Evolutionary conservation across 2,329 filamentous ascomycete genomes (phyloP).

Genomic region (Laburnicola sp.): DNA sequence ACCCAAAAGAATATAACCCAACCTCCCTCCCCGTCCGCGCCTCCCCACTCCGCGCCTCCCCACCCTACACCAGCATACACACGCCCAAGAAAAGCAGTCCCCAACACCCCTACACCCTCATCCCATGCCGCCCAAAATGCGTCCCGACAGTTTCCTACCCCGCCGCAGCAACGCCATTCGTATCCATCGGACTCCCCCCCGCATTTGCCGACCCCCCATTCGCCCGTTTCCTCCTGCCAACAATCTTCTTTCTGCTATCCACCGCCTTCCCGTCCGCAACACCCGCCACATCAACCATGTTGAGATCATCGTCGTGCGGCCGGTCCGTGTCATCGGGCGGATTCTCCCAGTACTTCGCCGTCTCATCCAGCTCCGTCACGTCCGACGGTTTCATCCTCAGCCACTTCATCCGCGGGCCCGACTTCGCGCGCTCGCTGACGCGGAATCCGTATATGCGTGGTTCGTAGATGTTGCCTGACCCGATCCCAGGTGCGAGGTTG

Average conservation of each 20-base stretch:
- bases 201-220: slow-evolving; percentile 30
- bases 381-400: slow-evolving; percentile 80
- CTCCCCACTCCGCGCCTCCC: no score
- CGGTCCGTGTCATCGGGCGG: slow-evolving; percentile 48
- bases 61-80: no score
- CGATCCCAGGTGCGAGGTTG: slow-evolving; percentile 88
- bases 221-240: slow-evolving; percentile 39
- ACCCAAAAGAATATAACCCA: no score
- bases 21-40: no score
- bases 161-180: slow-evolving; percentile 41
- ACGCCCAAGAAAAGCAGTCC: no score
- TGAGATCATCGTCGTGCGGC: slow-evolving; percentile 44
- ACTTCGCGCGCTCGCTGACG: slow-evolving; percentile 85
- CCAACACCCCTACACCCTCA: not conserved
- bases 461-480: slow-evolving; percentile 82
- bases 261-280: slow-evolving; percentile 34
- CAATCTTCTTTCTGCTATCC: slow-evolving; percentile 44
- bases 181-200: slow-evolving; percentile 47
- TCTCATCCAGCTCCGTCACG: slow-evolving; percentile 81
- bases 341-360: slow-evolving; percentile 49
- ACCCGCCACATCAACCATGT: slow-evolving; percentile 42
- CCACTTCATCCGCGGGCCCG: slow-evolving; percentile 97
- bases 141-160: slow-evolving; percentile 18
- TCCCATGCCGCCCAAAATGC: not conserved
- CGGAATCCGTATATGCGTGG: slow-evolving; percentile 96